Conservation (phyloP, 2,329 filamentous ascomycete species). For the Penicillium sp. region DNA sequence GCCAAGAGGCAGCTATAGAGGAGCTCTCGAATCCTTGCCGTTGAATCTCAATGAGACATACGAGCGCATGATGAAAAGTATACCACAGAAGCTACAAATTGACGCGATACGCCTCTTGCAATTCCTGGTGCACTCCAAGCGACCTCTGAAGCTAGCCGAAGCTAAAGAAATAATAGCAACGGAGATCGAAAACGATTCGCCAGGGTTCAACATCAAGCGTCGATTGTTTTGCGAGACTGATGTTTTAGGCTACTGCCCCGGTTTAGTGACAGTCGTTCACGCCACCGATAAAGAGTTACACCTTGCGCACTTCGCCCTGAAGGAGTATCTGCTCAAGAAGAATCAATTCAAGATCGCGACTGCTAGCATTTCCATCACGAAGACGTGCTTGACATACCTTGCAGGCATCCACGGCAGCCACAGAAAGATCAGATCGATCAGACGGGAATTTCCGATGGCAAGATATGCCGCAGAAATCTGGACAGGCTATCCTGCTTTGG, state of each 20-base stretch:
- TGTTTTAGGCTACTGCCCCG: too few species aligned
- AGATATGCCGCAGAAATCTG: conserved; percentile 5
- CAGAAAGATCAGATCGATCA: neutral
- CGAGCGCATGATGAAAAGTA: neutral
- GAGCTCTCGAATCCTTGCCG: neutral
- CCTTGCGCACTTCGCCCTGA: conserved; percentile 18
- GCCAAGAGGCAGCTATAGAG: neutral
- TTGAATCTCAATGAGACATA: neutral
- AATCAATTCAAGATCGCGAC: conserved; percentile 4
- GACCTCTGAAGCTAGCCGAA: conserved; percentile 8
- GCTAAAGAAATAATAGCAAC: conserved; percentile 19
- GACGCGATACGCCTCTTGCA: conserved; percentile 14
- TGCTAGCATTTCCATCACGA: conserved; percentile 13
- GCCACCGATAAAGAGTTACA: conserved; percentile 11
- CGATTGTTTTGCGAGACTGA: conserved; percentile 15
- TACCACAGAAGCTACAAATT: neutral
- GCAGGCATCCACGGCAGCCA: conserved; percentile 5
- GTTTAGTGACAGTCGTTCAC: conserved; percentile 8
- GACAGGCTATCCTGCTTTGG: conserved; percentile 9
- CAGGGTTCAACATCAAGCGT: conserved; percentile 11
- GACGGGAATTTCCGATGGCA: conserved; percentile 11
- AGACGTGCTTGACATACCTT: conserved; percentile 16
- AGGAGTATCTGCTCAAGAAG: conserved; percentile 24
- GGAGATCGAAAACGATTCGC: neutral
- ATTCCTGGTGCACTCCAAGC: conserved; percentile 12